Evolutionary conservation across 2,329 filamentous ascomycete genomes (phyloP).

Genomic region (Phyllosticta ampelicida): DNA sequence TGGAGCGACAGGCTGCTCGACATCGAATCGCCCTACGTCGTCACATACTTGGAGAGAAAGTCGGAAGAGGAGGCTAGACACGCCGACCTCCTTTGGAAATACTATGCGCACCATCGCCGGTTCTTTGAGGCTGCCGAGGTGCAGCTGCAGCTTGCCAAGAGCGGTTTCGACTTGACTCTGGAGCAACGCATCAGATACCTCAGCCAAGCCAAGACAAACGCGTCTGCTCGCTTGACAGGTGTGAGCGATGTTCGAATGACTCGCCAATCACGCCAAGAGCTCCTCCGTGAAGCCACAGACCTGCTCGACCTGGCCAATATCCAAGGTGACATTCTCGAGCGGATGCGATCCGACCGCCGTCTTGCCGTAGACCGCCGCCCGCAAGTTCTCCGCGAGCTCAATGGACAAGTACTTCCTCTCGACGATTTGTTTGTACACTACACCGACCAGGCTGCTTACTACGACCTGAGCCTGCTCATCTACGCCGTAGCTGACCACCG

Average conservation of each 20-base stretch:
- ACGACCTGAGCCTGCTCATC: constrained; percentile 85
- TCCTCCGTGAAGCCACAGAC: constrained; percentile 75
- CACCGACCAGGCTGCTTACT: constrained; percentile 83
- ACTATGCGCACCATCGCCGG: constrained; percentile 72
- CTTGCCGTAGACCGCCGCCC: constrained; percentile 52
- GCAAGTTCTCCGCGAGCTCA: constrained; percentile 56
- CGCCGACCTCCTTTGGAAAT: constrained; percentile 85
- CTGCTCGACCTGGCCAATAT: constrained; percentile 89
- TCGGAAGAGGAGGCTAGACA: constrained; percentile 62
- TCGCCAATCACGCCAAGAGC: constrained; percentile 69
- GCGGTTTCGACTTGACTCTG: constrained; percentile 67
- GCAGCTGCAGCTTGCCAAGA: constrained; percentile 72
- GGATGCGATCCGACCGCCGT: constrained; percentile 61
- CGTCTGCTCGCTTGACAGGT: constrained; percentile 68
- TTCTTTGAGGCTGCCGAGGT: constrained; percentile 84
- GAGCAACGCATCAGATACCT: constrained; percentile 82
- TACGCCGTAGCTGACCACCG: constrained; percentile 88
- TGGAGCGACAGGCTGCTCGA: constrained; percentile 78
- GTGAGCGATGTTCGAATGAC: constrained; percentile 43
- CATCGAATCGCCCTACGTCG: constrained; percentile 74
- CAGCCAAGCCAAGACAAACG: constrained; percentile 83
- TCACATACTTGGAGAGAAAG: constrained; percentile 73
- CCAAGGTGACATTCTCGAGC: constrained; percentile 79
- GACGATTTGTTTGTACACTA: constrained; percentile 88
- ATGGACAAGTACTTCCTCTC: constrained; percentile 67